Percentiles rank a stretch among this genome's conserved stretches.
These are phyloP conservation scores for Phascolomyces articulosus DNA, from an alignment of 371 early-diverging fungal species.

Conservation along the genomic window DNA sequence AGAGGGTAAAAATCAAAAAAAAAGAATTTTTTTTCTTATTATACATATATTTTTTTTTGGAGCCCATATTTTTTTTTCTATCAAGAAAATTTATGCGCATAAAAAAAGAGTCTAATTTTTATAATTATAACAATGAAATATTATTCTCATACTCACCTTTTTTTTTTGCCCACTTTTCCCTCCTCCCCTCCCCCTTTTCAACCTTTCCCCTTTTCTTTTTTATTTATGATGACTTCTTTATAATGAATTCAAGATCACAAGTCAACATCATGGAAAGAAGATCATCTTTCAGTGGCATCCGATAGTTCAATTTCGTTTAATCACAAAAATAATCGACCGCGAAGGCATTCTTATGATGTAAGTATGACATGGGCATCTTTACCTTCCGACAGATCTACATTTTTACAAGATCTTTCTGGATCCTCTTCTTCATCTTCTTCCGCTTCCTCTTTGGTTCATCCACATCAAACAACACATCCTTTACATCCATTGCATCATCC, in stretches of 20 bases:
- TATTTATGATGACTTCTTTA: neutral
- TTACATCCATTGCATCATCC: neutral
- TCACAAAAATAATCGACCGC: conserved; percentile 11
- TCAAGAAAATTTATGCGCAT: conserved; percentile 15
- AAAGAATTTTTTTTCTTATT: neutral
- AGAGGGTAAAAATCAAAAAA: no score
- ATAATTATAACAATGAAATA: no score
- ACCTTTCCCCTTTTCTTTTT: no score
- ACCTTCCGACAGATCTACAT: conserved; percentile 37
- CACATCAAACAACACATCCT: neutral
- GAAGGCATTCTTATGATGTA: conserved; percentile 50
- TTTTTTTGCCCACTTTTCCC: neutral
- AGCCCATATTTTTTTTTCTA: neutral
- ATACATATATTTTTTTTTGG: neutral
- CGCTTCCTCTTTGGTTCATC: neutral
- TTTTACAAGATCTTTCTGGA: conserved; percentile 17
- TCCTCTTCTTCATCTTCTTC: conserved; percentile 10
- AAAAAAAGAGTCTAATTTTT: conserved; percentile 3
- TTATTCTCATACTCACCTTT: neutral
- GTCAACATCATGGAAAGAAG: conserved; percentile 20
- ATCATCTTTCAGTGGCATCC: conserved; percentile 4
- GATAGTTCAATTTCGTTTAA: conserved; percentile 5
- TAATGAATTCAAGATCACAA: conserved; percentile 9
- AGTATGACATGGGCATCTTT: conserved; percentile 49
- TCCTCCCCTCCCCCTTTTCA: neutral